Percentiles rank a stretch among this genome's conserved stretches.
Conservation (phyloP, 768 basidiomycete species). For the Panaeolus cyanescens region DNA sequence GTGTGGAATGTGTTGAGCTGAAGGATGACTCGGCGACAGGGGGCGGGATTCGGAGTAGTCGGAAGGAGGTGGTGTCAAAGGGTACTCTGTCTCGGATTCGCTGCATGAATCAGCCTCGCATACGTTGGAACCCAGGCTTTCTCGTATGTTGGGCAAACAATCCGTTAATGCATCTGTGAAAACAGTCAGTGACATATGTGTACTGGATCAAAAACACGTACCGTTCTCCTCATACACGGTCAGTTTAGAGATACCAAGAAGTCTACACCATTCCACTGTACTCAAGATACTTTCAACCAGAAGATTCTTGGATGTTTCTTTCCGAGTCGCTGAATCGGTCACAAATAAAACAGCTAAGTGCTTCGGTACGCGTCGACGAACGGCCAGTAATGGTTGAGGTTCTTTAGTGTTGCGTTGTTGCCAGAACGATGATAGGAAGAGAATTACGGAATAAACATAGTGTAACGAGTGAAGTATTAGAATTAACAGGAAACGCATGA, state of each 20-base stretch:
- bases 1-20: slow-evolving; percentile 16
- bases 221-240: slow-evolving; percentile 77
- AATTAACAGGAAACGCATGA: slow-evolving; percentile 50
- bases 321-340: slow-evolving; percentile 36
- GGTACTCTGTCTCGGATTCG: slow-evolving; percentile 66
- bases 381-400: slow-evolving; percentile 52
- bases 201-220: slow-evolving; percentile 30
- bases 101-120: slow-evolving; percentile 30
- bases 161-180: slow-evolving; percentile 40
- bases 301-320: slow-evolving; percentile 36
- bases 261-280: slow-evolving; percentile 62
- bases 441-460: slow-evolving; percentile 49
- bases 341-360: slow-evolving; percentile 71
- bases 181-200: not conserved
- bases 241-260: slow-evolving; percentile 60
- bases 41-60: slow-evolving; percentile 69
- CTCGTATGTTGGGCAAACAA: slow-evolving; percentile 42
- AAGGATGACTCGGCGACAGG: slow-evolving; percentile 48
- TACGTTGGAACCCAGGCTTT: slow-evolving; percentile 32
- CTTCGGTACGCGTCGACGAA: slow-evolving; percentile 58
- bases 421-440: slow-evolving; percentile 42
- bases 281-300: slow-evolving; percentile 56
- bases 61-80: slow-evolving; percentile 77
- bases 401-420: slow-evolving; percentile 32
- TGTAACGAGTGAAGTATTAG: slow-evolving; percentile 59